A percentile compares a stretch with the other conserved stretches of the same genome.
phyloP scores from a whole-genome alignment of 768 basidiomycete species.

The Suillus subaureus region DNA sequence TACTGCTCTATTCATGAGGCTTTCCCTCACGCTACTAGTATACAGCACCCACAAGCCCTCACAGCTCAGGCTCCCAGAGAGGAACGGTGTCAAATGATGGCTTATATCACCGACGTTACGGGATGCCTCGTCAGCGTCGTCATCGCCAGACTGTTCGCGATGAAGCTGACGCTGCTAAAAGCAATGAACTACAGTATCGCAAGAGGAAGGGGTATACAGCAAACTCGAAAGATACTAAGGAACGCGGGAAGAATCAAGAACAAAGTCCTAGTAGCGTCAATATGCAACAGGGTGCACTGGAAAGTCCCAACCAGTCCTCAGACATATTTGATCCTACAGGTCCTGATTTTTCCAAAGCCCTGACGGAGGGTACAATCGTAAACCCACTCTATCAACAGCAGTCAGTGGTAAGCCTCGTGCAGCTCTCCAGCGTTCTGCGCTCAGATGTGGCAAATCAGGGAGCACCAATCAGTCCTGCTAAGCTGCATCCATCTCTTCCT shows the following conservation, averaged over 20 bases:
- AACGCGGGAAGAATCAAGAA: not conserved
- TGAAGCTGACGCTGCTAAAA: not conserved
- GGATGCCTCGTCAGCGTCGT: not conserved
- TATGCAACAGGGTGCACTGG: not conserved
- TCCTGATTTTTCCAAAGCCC: not conserved
- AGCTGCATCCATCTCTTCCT: not conserved
- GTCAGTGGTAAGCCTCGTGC: not conserved
- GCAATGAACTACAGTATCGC: not conserved
- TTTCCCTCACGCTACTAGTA: not conserved
- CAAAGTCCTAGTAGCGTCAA: not conserved
- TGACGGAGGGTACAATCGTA: not conserved
- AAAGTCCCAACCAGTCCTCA: not conserved
- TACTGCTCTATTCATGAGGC: not conserved
- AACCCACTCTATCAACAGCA: not conserved
- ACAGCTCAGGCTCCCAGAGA: not conserved
- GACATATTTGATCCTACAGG: not conserved
- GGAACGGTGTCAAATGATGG: not conserved
- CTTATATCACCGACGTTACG: not conserved
- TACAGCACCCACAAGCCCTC: not conserved
- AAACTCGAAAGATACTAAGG: not conserved
- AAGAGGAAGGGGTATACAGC: not conserved
- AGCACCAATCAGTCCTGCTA: not conserved
- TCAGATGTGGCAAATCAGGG: not conserved
- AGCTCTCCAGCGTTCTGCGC: not conserved
- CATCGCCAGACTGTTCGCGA: not conserved